Evolutionary conservation across 2,329 filamentous ascomycete species (phyloP).

Genomic region (Colletotrichum chlorophyti): DNA sequence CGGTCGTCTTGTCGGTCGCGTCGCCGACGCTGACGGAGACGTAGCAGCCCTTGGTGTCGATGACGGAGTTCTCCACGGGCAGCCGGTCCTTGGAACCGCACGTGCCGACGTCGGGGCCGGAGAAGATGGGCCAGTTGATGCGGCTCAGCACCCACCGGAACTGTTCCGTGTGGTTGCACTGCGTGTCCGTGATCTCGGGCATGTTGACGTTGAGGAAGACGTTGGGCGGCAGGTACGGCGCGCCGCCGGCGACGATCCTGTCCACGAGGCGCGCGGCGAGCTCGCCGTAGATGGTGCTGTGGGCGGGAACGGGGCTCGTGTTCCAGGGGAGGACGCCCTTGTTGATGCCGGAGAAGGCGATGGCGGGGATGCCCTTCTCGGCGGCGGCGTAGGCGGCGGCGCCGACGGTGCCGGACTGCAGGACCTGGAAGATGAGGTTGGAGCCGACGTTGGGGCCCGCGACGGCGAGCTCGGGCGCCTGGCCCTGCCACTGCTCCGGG

Average conservation of each 20-base stretch:
- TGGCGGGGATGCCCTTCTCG: constrained; percentile 64
- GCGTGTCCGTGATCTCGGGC: constrained; percentile 45
- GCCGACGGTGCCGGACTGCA: constrained; percentile 73
- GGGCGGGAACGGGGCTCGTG: constrained; percentile 55
- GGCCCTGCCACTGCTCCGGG: constrained; percentile 58
- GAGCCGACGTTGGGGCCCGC: constrained; percentile 66
- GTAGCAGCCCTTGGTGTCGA: constrained; percentile 59
- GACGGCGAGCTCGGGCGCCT: constrained; percentile 67
- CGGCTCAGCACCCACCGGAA: constrained; percentile 71
- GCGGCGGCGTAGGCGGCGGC: constrained; percentile 65
- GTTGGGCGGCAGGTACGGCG: constrained; percentile 74
- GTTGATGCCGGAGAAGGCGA: constrained; percentile 69
- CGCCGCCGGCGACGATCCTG: constrained; percentile 59
- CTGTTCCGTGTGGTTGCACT: constrained; percentile 57
- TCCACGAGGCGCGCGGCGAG: constrained; percentile 65
- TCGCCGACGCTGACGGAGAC: constrained; percentile 68
- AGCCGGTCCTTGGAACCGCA: constrained; percentile 59
- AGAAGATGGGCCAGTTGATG: constrained; percentile 63
- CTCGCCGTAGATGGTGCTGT: constrained; percentile 68
- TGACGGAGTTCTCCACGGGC: constrained; percentile 64
- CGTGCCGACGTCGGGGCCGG: constrained; percentile 59
- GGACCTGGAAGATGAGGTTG: constrained; percentile 63
- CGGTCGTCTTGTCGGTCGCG: constrained; percentile 66
- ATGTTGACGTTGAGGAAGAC: constrained; percentile 80
- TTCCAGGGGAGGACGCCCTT: constrained; percentile 61